Evolutionary conservation across 805 yeast species (phyloP).

Genomic region (Barnettozyma botsteinii): DNA sequence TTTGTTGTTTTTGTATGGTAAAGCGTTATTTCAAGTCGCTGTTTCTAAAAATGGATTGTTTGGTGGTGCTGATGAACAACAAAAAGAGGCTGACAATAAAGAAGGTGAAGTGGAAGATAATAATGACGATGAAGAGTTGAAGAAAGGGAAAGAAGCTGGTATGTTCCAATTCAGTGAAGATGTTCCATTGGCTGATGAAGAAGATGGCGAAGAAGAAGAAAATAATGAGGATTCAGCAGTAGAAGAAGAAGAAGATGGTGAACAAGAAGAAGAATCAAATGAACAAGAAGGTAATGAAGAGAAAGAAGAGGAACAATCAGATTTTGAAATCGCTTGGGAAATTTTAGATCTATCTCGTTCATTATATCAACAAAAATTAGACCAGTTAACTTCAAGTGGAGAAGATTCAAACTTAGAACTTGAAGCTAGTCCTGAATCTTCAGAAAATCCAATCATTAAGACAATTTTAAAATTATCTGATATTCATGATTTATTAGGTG

Average conservation of each 20-base stretch:
- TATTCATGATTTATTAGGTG: slow-evolving; percentile 77
- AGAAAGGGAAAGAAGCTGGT: slow-evolving; percentile 18
- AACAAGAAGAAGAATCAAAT: slow-evolving; percentile 17
- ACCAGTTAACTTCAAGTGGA: slow-evolving; percentile 22
- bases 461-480: slow-evolving; percentile 58
- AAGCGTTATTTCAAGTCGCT: slow-evolving; percentile 72
- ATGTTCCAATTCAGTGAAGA: slow-evolving; percentile 33
- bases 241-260: slow-evolving; percentile 26
- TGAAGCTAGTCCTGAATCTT: slow-evolving; percentile 14
- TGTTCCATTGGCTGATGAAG: slow-evolving; percentile 33
- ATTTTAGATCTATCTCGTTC: slow-evolving; percentile 73
- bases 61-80: slow-evolving; percentile 41
- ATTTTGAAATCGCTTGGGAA: slow-evolving; percentile 87
- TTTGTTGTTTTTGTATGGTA: slow-evolving; percentile 69
- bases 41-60: slow-evolving; percentile 69
- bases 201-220: slow-evolving; percentile 18
- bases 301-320: slow-evolving; percentile 50
- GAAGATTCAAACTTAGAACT: slow-evolving; percentile 14
- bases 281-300: slow-evolving; percentile 22
- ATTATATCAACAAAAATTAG: slow-evolving; percentile 38
- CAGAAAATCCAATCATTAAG: slow-evolving; percentile 30
- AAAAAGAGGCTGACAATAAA: slow-evolving; percentile 13
- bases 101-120: slow-evolving; percentile 18
- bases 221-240: slow-evolving; percentile 10
- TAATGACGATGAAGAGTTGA: slow-evolving; percentile 23